Base-by-base conservation (phyloP, 495 filamentous ascomycete species). In the Recurvomyces mirabilis region DNA sequence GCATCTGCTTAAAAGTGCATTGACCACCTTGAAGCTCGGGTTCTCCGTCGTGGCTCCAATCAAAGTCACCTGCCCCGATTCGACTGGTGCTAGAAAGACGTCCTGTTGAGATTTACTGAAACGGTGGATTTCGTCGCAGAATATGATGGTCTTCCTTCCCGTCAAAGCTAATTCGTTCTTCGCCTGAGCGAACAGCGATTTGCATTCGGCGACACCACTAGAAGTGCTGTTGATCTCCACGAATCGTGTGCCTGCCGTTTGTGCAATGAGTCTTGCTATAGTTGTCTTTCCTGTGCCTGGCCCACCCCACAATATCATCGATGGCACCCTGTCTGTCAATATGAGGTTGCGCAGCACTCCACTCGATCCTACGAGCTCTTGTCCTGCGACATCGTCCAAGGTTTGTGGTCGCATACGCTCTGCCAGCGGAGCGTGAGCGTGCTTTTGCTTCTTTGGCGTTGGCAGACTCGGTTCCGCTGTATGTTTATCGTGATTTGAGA, bases 31-130 rank as follows among this genome's bases (percentile, higher is more conserved):
- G 68, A 98, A 98, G 18, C 79, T 85, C 0, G 91, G 91, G 57
- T 98, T 98, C 59, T 98, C 91, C 2, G 91, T 98, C 7, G 91
- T 96, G 20, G 91, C 91, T 20, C 87, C 91, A 49, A 95, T 93
- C 30, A 98, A 69, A 5, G 86, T 93, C 52, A 96, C 78, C 24
- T 84, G 81, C 7, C 91, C 91, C 9, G 81, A 79, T 57, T 98
- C 91, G 2, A 98, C 91, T 0, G 89, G 88, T 4, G 83, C 87
- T 7, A 98, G 63, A 52, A 96, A 96, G 1, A 94, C 84, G 65
- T 98, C 91, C 52, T 98, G 91, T 60, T 98, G 91, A 0, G 78
- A 68, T 59, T 94, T 96, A 37, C 75, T 83, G 67, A 96, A 95
- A 4, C 89, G 75, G 60, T 96, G 89, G 41, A 96, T 93, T 63